Evolutionary conservation across 495 filamentous ascomycete species (phyloP).

Genomic region (Talaromyces nanjingensis): DNA sequence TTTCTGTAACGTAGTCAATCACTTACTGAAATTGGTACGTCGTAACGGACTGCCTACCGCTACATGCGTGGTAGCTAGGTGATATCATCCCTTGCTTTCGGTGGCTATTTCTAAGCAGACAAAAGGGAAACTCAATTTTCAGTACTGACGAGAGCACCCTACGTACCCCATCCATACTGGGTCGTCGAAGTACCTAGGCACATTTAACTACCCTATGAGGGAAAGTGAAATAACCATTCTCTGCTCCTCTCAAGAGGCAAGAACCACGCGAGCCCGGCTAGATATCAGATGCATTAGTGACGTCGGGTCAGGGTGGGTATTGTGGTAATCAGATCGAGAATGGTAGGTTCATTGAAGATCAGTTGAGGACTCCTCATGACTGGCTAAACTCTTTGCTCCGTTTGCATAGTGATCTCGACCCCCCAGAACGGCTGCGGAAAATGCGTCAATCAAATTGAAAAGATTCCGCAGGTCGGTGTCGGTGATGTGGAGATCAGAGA

Average conservation of each 20-base stretch:
- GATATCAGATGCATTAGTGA: neutral
- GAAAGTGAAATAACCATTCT: neutral
- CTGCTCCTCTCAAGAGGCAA: neutral
- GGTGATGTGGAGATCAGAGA: neutral
- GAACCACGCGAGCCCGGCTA: neutral
- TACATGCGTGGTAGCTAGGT: neutral
- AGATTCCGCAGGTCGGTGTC: too few species aligned
- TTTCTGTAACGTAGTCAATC: neutral
- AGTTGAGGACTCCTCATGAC: neutral
- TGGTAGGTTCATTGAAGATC: neutral
- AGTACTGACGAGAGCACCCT: neutral
- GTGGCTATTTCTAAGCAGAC: neutral
- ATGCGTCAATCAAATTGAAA: too few species aligned
- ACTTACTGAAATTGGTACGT: neutral
- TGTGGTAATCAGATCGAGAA: neutral
- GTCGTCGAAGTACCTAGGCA: neutral
- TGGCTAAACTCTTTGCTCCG: neutral
- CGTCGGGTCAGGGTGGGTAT: neutral
- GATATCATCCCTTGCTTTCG: neutral
- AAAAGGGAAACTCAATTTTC: neutral
- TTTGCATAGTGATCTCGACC: too few species aligned
- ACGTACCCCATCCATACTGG: too few species aligned
- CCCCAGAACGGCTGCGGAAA: too few species aligned
- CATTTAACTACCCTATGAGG: neutral
- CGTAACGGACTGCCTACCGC: neutral